Evolutionary conservation across 2,329 filamentous ascomycete genomes (phyloP), one percentile per base, ranked within the genome.

Genomic region (Fusarium chuoi): DNA sequence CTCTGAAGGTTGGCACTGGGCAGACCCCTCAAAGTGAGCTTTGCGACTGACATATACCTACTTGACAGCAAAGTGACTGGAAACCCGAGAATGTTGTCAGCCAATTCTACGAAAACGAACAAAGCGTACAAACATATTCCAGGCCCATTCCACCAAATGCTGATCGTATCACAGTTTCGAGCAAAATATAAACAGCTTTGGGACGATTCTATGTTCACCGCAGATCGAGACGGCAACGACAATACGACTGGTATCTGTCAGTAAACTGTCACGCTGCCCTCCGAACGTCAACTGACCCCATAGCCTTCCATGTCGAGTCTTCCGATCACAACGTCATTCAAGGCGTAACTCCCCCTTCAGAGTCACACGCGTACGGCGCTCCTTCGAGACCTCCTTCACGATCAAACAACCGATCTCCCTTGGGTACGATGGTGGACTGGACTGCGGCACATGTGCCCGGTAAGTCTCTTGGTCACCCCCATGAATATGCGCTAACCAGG

Each of bases 351-450:
- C 83, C 85, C 39, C 81, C 82, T 5, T 78, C 79, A 18, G 83
- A 83, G 42, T 79, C 81, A 51, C 85, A 85, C 65, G 82, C 82
- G 41, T 81, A 81, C 14, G 83, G 82, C 35, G 86, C 87, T 10
- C 88, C 89, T 0, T 91, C 90, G 24, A 85, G 90, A 63, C 90
- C 90, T n/a, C 90, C 90, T 4, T 92, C 90, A 28, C 84, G 89
- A 79, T 84, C 87, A 49, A 88, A 87, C 68, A 87, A 87, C 71
- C 85, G 85, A 76, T 91, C 90, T 39, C 89, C 90, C 14, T 79
- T 90, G 66, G 84, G 86, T 79, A 87, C 82, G 74, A 81, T 88
- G 70, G 81, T 85, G 73, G 86, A 89, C 59, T 86, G 86, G 82
- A 83, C 83, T 63, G 80, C 83, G 33, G 80, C 81, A 59, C 81